These are phyloP conservation scores for Colletotrichum chlorophyti DNA, from an alignment of 2,329 filamentous ascomycete species.

Conservation along the genomic window DNA sequence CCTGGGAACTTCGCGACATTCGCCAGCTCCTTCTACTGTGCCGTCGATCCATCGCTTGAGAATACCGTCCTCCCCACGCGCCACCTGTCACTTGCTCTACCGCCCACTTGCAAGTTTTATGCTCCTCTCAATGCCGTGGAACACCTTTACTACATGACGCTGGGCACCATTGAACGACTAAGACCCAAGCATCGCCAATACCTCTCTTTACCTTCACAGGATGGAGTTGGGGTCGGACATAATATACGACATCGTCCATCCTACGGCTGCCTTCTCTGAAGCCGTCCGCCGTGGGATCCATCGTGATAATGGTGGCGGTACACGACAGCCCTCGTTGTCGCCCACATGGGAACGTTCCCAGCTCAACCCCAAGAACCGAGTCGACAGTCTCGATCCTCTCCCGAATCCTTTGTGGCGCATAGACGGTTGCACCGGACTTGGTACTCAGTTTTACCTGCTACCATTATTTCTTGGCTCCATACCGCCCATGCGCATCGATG, in stretches of 20 bases:
- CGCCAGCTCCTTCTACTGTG: not conserved
- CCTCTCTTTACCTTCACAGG: not conserved
- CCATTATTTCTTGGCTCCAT: slow-evolving; percentile 56
- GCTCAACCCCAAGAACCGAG: slow-evolving; percentile 67
- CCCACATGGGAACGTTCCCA: slow-evolving; percentile 53
- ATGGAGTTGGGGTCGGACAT: slow-evolving; percentile 63
- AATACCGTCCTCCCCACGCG: slow-evolving; percentile 6
- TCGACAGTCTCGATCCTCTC: slow-evolving; percentile 59
- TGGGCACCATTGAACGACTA: slow-evolving; percentile 8
- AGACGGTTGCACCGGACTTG: slow-evolving; percentile 63
- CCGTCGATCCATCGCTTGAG: slow-evolving; percentile 1
- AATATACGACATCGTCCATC: slow-evolving; percentile 64
- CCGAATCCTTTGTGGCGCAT: slow-evolving; percentile 60
- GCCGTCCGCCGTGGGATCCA: not conserved
- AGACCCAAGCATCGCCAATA: slow-evolving; percentile 21
- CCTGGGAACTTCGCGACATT: not conserved
- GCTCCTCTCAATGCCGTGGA: slow-evolving; percentile 14
- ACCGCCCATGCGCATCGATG: slow-evolving; percentile 62
- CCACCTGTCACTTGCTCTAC: slow-evolving; percentile 1
- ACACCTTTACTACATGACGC: slow-evolving; percentile 10
- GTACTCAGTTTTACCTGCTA: slow-evolving; percentile 63
- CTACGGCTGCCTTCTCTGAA: slow-evolving; percentile 57
- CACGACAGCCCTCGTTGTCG: not conserved
- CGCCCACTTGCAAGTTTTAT: not conserved
- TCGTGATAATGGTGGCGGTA: not conserved